Evolutionary conservation across 106 monocot genomes (phyloP), one percentile per base, ranked within the genome.

Genomic region (Phalaenopsis aphrodite): DNA sequence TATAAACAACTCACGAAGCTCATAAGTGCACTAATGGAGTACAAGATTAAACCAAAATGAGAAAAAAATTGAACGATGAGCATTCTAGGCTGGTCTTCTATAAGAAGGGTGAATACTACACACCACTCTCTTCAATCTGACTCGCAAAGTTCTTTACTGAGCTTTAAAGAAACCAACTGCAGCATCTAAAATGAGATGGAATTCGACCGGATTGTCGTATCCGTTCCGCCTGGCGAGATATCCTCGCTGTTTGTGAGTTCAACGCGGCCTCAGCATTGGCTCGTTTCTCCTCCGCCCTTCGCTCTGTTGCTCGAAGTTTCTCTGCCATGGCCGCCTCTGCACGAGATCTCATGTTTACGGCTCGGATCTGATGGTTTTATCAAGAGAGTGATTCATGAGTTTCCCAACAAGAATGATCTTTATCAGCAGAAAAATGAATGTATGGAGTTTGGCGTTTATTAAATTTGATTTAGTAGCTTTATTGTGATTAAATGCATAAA

Each of bases 321-420:
- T 76, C 80, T 24, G 81, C 56, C 69, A 88, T 83, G 80, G 76
- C 88, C 79, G 86, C 87, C 66, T 93, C 91, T 10, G 87, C 84
- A 5, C 58, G 77, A 9, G 87, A 80, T 80, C 81, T 92, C 88
- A 88, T 86, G 47, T 81, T 84, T 58, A 92, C 88, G 0, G 75
- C 87, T 83, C 80, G 85, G 3, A 81, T 84, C 92, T 98, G 83
- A 76, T 15, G 52, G 76, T n/a, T 76, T 45, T 23, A n/a, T 76
- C 48, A 14, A 2, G 24, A 48, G 4, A 30, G n/a, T 30, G 17
- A 48, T 49, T 42, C 14, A 9, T 49, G 15, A 23, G 9, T n/a
- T 41, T 48, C 23, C 6, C 21, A 8, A 23, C 3, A 48, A 1
- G 47, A 75, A 48, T 4, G 19, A 8, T 23, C 23, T 1, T 5